Base-by-base conservation (phyloP, 1,139 yeast genomes). In the Magnusiomyces magnusii region DNA sequence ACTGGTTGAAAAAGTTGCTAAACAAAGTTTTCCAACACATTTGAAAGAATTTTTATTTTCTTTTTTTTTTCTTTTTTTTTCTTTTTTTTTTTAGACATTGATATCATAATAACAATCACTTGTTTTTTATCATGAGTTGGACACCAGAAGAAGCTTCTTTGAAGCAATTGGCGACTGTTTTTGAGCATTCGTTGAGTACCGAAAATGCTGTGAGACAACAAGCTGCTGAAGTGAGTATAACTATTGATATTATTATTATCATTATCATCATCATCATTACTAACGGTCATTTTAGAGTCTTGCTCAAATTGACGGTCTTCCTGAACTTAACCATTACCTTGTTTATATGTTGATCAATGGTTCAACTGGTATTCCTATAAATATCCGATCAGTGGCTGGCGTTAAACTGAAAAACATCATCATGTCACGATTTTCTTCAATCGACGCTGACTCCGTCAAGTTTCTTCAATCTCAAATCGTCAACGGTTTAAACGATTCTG, bases 311-410 rank as follows among this genome's bases (percentile, higher is more conserved):
- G 82, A 82, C 65, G 65, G 72, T 24, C 88, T 87, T 68, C 85
- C 88, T 0, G 95, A 89, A 69, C 80, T 88, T 65, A 87, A 86
- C 66, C 89, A 87, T 71, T 93, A 92, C 71, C 76, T 93, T 50
- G 79, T 89, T 50, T 82, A 81, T 67, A 79, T 92, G 56, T 77
- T 93, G 54, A 81, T 88, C 47, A 76, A 79, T 60, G 86, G 81
- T 24, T 71, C 75, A 19, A 73, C 83, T 1, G 27, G 28, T 7
- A 51, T 55, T 13, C 42, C 47, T 23, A 24, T 50, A 5, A 85
- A 86, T 54, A 80, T 87, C 34, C 79, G 97, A 59, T 96, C 97
- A 0, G 86, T 96, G 0, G 93, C 97, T 0, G 99, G 98, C 17
- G 75, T 92, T 62, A 79, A 85, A 68, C 79, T 93, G 69, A 93